Conservation (phyloP, 345 rosid genomes). For the Tarenaya hassleriana region DNA sequence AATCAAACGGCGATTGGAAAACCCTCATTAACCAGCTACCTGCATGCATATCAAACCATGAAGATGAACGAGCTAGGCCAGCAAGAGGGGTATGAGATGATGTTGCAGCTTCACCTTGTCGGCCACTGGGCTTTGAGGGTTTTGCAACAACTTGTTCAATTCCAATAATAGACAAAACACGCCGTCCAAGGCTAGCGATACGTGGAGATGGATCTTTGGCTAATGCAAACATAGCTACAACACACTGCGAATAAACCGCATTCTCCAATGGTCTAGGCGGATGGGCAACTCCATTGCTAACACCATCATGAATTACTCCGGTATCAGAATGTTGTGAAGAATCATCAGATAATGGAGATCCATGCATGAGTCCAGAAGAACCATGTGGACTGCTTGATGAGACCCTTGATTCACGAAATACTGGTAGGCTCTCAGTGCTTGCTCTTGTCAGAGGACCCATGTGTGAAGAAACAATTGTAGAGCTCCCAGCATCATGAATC, state of each 20-base stretch:
- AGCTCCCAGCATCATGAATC: conserved; percentile 48
- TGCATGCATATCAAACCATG: conserved; percentile 82
- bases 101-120: conserved; percentile 39
- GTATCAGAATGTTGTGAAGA: conserved; percentile 82
- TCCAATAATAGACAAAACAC: conserved; percentile 68
- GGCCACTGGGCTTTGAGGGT: conserved; percentile 40
- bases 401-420: conserved; percentile 44
- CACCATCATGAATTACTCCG: conserved; percentile 57
- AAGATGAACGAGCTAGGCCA: conserved; percentile 73
- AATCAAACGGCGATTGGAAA: not conserved
- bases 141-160: conserved; percentile 71
- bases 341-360: conserved; percentile 83
- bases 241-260: conserved; percentile 60
- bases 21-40: conserved; percentile 32
- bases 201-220: conserved; percentile 93
- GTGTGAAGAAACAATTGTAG: conserved; percentile 55
- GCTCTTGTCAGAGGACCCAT: conserved; percentile 60
- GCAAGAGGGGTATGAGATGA: conserved; percentile 44
- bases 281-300: conserved; percentile 60
- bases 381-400: conserved; percentile 66
- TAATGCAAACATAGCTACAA: conserved; percentile 66
- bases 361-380: conserved; percentile 62
- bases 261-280: conserved; percentile 62
- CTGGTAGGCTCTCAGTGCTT: conserved; percentile 47
- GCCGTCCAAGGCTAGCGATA: conserved; percentile 60